A percentile compares a stretch with the other conserved stretches of the same genome.
These are phyloP conservation scores for Beauveria medogensis DNA, from an alignment of 2,329 filamentous ascomycete genomes.

Conservation along the genomic window DNA sequence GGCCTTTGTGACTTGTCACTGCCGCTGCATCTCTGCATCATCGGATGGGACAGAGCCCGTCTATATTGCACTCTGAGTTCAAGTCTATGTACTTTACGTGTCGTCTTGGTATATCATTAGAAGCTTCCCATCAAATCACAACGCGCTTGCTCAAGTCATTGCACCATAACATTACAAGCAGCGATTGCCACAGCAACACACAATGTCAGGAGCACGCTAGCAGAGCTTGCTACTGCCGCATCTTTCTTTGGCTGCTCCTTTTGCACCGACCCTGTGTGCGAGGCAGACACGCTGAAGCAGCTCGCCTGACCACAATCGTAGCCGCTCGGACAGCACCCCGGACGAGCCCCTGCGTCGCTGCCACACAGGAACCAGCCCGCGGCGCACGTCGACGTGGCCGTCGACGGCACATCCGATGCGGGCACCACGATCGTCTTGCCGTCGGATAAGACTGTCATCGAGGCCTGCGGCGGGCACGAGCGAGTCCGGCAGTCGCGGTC, in stretches of 20 bases:
- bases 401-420: conserved; percentile 36
- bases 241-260: conserved; percentile 29
- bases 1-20: not conserved
- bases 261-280: conserved; percentile 48
- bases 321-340: conserved; percentile 78
- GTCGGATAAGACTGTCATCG: conserved; percentile 57
- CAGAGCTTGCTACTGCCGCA: not conserved
- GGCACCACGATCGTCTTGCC: conserved; percentile 66
- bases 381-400: conserved; percentile 51
- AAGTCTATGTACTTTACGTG: not conserved
- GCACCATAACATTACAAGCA: not conserved
- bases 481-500: conserved; percentile 77
- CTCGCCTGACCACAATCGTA: conserved; percentile 66
- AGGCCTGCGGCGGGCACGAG: conserved; percentile 57
- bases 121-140: not conserved
- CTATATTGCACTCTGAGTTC: not conserved
- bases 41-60: not conserved
- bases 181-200: not conserved
- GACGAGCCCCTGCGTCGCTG: conserved; percentile 46
- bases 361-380: conserved; percentile 70
- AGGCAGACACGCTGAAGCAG: conserved; percentile 52
- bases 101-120: not conserved
- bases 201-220: not conserved
- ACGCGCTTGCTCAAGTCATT: not conserved
- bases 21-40: not conserved